Evolutionary conservation across 805 yeast species (phyloP).

Genomic region (Nakazawaea wickerhamii): DNA sequence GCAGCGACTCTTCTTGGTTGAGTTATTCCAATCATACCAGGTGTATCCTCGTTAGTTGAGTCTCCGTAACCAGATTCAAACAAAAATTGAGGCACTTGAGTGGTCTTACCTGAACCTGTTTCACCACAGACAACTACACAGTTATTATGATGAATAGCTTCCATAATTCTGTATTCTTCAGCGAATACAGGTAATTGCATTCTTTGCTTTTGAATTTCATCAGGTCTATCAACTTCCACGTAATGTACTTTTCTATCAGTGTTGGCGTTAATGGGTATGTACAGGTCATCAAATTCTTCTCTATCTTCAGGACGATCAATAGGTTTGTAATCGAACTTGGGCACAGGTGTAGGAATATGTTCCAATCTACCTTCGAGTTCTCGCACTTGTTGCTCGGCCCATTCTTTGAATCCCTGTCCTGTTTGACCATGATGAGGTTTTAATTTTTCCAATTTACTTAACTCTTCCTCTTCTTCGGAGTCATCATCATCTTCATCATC

Average conservation of each 20-base stretch:
- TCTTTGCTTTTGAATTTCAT: conserved; percentile 61
- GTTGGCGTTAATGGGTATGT: conserved; percentile 51
- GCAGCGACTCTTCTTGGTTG: conserved; percentile 96
- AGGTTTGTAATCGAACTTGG: conserved; percentile 51
- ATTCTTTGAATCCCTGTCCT: conserved; percentile 70
- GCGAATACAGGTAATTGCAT: conserved; percentile 79
- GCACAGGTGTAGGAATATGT: conserved; percentile 39
- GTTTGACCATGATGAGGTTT: conserved; percentile 40
- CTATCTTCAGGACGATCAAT: conserved; percentile 64
- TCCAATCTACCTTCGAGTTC: conserved; percentile 56
- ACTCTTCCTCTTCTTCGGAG: conserved; percentile 28
- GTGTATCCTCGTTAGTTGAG: conserved; percentile 47
- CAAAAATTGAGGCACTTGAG: conserved; percentile 95
- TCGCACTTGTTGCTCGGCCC: conserved; percentile 79
- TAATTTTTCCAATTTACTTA: conserved; percentile 23
- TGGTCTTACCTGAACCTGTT: conserved; percentile 98
- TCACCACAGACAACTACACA: conserved; percentile 93
- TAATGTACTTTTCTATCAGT: conserved; percentile 55
- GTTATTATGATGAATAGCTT: conserved; percentile 88
- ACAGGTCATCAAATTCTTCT: conserved; percentile 59
- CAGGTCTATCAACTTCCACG: conserved; percentile 62
- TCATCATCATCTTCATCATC: conserved; percentile 28
- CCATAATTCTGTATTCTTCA: conserved; percentile 93
- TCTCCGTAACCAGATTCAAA: conserved; percentile 90
- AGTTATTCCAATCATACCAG: conserved; percentile 95